Evolutionary conservation across 441 rosid genomes (phyloP).

Genomic region (Gossypium davidsonii): DNA sequence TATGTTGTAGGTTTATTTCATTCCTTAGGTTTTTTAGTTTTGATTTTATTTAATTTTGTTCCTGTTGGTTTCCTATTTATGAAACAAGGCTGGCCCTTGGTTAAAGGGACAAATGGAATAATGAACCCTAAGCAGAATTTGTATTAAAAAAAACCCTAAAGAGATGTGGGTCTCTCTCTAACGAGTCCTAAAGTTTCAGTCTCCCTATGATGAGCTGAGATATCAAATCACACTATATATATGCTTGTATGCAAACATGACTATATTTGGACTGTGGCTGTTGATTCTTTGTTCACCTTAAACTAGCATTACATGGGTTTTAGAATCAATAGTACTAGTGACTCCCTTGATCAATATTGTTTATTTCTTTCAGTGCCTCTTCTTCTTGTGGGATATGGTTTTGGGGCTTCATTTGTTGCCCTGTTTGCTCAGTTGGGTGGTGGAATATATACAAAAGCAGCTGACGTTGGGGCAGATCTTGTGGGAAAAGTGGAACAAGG

Average conservation of each 20-base stretch:
- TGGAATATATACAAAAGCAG: slow-evolving; percentile 97
- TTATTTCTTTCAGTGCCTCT: slow-evolving; percentile 73
- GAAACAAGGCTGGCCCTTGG: too few species aligned
- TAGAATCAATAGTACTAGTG: neutral
- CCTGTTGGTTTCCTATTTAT: too few species aligned
- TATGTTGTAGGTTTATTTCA: too few species aligned
- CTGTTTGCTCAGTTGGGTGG: slow-evolving; percentile 99
- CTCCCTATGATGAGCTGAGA: neutral
- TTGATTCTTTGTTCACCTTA: neutral
- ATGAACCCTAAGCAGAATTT: too few species aligned
- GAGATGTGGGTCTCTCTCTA: too few species aligned
- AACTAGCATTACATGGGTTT: neutral
- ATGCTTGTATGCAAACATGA: neutral
- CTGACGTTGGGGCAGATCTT: slow-evolving; percentile 99
- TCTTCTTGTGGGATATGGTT: slow-evolving; percentile 97
- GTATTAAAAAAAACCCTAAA: too few species aligned
- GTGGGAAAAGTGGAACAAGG: slow-evolving; percentile 45
- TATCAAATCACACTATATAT: neutral
- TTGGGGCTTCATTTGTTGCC: slow-evolving; percentile 99
- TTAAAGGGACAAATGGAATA: too few species aligned
- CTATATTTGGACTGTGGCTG: neutral
- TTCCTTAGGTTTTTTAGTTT: too few species aligned
- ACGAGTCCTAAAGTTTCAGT: too few species aligned
- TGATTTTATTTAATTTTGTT: too few species aligned
- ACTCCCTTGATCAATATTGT: slow-evolving; percentile 15